phyloP scores from a whole-genome alignment of 129 eudicot species.

The Chrysanthemum lavandulifolium region DNA sequence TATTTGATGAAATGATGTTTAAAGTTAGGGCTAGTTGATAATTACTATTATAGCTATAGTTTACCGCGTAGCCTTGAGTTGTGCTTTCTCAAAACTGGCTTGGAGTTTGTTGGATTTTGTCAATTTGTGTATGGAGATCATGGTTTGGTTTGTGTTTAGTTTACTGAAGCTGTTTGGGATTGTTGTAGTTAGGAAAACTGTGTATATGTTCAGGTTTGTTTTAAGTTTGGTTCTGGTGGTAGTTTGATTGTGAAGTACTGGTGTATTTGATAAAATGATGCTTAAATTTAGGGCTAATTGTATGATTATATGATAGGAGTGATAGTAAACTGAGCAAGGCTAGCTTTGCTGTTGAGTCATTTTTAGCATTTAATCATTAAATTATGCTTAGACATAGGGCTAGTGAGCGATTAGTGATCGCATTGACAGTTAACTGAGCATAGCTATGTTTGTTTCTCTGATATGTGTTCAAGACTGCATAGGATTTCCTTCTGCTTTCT shows the following conservation, averaged over 20 bases:
- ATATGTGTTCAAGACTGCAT: not conserved
- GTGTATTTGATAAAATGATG: not conserved
- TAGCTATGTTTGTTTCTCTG: constrained; percentile 3
- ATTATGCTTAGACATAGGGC: not conserved
- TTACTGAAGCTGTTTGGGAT: not conserved
- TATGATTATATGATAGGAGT: not conserved
- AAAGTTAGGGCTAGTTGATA: constrained; percentile 7
- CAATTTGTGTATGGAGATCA: too few species aligned
- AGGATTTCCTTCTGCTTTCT: not conserved
- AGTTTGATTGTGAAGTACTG: too few species aligned
- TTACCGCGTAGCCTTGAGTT: too few species aligned
- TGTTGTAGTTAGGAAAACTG: not conserved
- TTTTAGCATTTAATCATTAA: too few species aligned
- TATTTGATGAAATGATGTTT: not conserved
- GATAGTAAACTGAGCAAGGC: not conserved
- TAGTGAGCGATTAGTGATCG: not conserved
- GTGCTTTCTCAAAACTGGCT: too few species aligned
- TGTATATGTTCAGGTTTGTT: too few species aligned
- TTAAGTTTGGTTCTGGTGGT: not conserved
- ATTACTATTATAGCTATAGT: too few species aligned
- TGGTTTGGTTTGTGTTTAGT: too few species aligned
- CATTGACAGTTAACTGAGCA: not conserved
- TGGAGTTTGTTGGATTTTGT: too few species aligned
- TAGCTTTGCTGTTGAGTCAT: not conserved
- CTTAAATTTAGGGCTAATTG: not conserved